Evolutionary conservation across 345 rosid species (phyloP).

Genomic region (Eucalyptus cloeziana): DNA sequence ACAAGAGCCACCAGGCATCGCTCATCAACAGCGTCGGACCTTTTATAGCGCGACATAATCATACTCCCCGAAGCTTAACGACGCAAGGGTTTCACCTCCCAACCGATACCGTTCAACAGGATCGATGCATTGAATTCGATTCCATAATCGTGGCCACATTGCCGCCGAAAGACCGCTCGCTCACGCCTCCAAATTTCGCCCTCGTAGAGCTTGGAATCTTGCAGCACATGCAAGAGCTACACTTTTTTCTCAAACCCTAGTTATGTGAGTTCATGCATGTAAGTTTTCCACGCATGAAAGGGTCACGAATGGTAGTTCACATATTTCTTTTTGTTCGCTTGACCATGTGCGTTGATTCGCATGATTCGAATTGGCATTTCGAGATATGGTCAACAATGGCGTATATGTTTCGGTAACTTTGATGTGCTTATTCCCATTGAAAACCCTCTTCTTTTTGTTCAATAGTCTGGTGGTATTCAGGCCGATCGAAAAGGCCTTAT

Average conservation of each 20-base stretch:
- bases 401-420: background rate
- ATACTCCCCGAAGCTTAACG: background rate
- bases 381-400: background rate
- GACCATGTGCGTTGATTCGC: background rate
- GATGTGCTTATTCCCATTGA: background rate
- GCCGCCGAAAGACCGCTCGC: background rate
- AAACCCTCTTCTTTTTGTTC: background rate
- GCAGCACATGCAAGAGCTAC: background rate
- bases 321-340: background rate
- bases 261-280: background rate
- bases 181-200: background rate
- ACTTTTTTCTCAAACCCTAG: background rate
- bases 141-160: background rate
- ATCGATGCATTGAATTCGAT: background rate
- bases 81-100: background rate
- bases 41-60: background rate
- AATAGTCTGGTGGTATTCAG: background rate
- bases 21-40: background rate
- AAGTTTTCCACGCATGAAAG: background rate
- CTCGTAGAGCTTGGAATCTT: background rate
- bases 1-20: background rate
- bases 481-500: background rate
- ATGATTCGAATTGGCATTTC: background rate
- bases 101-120: background rate
- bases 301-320: background rate